Evolutionary conservation across 768 basidiomycete species (phyloP).

Genomic region (Suillus subaureus): DNA sequence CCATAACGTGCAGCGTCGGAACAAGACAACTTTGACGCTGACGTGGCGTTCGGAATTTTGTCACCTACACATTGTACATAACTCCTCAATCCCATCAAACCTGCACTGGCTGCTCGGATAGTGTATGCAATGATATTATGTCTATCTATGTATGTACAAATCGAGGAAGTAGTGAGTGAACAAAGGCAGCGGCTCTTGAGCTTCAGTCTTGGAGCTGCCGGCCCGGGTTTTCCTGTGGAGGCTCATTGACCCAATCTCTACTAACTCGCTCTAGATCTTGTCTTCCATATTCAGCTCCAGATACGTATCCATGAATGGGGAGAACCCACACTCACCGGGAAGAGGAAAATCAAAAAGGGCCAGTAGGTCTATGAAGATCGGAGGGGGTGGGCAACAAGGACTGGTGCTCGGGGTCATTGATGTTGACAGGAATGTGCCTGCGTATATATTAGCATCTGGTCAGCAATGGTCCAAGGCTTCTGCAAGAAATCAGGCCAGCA

Average conservation of each 20-base stretch:
- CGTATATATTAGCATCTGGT: not conserved
- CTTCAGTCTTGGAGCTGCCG: too few relatives aligned
- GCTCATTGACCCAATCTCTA: too few relatives aligned
- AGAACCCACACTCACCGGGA: not conserved
- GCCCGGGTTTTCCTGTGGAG: too few relatives aligned
- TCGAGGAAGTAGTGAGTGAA: not conserved
- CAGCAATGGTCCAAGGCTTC: not conserved
- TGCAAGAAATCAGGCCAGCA: not conserved
- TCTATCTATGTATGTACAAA: not conserved
- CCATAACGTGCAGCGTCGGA: not conserved
- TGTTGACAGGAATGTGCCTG: not conserved
- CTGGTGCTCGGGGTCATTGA: not conserved
- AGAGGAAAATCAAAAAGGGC: too few relatives aligned
- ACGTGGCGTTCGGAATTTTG: not conserved
- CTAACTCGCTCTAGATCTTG: not conserved
- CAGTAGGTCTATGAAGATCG: not conserved
- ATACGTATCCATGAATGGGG: not conserved
- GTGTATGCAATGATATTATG: not conserved
- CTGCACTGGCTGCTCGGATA: too few relatives aligned
- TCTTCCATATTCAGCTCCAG: not conserved
- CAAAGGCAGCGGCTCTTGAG: too few relatives aligned
- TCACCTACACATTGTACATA: too few relatives aligned
- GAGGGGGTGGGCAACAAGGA: too few relatives aligned
- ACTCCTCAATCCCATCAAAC: too few relatives aligned
- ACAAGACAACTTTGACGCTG: not conserved